phyloP scores from a whole-genome alignment of 371 early-diverging fungal genomes.

The Parasitella parasitica region DNA sequence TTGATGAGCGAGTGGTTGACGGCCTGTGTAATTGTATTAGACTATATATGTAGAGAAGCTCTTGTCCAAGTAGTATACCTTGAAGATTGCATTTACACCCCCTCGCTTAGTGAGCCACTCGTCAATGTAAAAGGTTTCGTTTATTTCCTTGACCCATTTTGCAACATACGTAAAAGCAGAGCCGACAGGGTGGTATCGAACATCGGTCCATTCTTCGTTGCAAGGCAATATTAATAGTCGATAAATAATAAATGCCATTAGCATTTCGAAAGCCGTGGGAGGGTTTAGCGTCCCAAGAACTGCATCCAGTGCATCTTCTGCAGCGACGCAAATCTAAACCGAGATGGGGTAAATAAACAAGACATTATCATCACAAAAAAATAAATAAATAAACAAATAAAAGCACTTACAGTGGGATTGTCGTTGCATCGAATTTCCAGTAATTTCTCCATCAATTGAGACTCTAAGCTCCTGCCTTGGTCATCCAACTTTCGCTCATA shows the following conservation, averaged over 20 bases:
- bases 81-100: slow-evolving; percentile 40
- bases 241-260: slow-evolving; percentile 41
- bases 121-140: slow-evolving; percentile 38
- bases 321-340: slow-evolving; percentile 40
- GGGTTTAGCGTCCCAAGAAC: slow-evolving; percentile 37
- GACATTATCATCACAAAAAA: neutral
- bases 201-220: slow-evolving; percentile 13
- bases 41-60: neutral
- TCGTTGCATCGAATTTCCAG: slow-evolving; percentile 28
- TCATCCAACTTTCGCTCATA: slow-evolving; percentile 39
- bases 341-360: neutral
- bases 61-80: too few relatives aligned
- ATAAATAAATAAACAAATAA: neutral
- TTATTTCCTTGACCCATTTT: slow-evolving; percentile 43
- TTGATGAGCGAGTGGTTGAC: slow-evolving; percentile 42
- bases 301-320: slow-evolving; percentile 52
- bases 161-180: slow-evolving; percentile 49
- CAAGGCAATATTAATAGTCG: slow-evolving; percentile 27
- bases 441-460: slow-evolving; percentile 32
- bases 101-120: slow-evolving; percentile 41
- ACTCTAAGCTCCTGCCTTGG: slow-evolving; percentile 38
- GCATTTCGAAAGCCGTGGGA: slow-evolving; percentile 44
- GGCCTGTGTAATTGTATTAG: slow-evolving; percentile 24
- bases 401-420: slow-evolving; percentile 38
- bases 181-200: slow-evolving; percentile 43